Base-by-base conservation (phyloP, 768 basidiomycete species). In the Suillus plorans region DNA sequence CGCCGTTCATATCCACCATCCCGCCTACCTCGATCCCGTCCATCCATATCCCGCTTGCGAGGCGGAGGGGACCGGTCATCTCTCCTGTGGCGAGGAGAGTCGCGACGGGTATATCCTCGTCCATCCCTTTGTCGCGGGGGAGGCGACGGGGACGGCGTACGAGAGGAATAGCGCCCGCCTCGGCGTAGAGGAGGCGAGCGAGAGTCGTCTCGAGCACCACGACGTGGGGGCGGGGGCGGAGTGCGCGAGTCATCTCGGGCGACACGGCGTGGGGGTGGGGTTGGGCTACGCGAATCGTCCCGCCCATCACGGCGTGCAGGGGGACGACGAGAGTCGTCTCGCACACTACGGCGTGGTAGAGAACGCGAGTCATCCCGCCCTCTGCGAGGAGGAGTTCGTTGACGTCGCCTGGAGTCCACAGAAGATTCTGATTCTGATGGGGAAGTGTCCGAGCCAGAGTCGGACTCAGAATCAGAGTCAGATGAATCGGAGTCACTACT, bases 401-500 rank as follows among this genome's bases (percentile, higher is more conserved):
- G 76, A 22, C 69, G 70, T 25, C 67, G 72, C 20, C 74, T 66
- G 13, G 74, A 68, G 64, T 72, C 72, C 34, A 76, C 77, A 5
- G 84, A 82, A 12, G 70, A 55, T 52, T 72, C 78, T 0, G 81
- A 80, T 60, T 77, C 75, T 8, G 76, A 74, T n/a, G 78, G 76
- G 47, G 75, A 74, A 9, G 81, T 77, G 18, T 73, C 74, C 4
- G 82, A 81, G 18, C 73, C 76, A 0, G 80, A 78, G 22, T 82
- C 80, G 0, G 83, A 81, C 49, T 79, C 75, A 3, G 80, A 73
- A 20, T 73, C 76, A 1, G 77, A 72, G 47, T 79, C 79, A 2
- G 77, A 78, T 0, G 83, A 82, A 68, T 86, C 83, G 0, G 74
- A 74, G 61, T 77, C 77, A 6, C 76, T 74, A 47, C 79, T 79